phyloP scores from a whole-genome alignment of 257 asterid species.

The Solanum clarkiae region DNA sequence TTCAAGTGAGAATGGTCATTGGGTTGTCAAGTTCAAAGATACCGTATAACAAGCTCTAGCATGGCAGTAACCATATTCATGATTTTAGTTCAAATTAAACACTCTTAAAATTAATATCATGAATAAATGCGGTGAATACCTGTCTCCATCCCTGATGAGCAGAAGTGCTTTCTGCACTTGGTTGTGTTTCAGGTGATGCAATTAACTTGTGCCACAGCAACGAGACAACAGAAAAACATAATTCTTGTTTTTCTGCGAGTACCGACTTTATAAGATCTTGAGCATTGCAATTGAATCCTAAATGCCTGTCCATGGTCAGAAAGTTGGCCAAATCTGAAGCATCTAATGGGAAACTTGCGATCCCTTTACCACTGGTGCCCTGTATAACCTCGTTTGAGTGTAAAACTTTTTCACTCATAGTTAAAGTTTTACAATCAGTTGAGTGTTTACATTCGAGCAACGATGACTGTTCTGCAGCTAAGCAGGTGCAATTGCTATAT shows the following conservation, averaged over 20 bases:
- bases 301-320: slow-evolving; percentile 82
- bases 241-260: slow-evolving; percentile 76
- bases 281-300: slow-evolving; percentile 76
- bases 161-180: slow-evolving; percentile 91
- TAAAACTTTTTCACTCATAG: slow-evolving; percentile 20
- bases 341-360: slow-evolving; percentile 54
- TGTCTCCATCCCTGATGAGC: slow-evolving; percentile 99
- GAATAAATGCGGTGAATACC: slow-evolving; percentile 29
- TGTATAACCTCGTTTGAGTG: slow-evolving; percentile 22
- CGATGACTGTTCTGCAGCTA: slow-evolving; percentile 39
- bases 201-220: slow-evolving; percentile 97
- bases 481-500: slow-evolving; percentile 38
- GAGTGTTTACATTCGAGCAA: slow-evolving; percentile 22
- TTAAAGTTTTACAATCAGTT: slow-evolving; percentile 27
- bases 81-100: not conserved
- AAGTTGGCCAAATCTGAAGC: slow-evolving; percentile 95
- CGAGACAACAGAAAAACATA: slow-evolving; percentile 93
- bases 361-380: slow-evolving; percentile 41
- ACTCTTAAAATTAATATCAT: not conserved
- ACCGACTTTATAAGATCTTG: slow-evolving; percentile 71
- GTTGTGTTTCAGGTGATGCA: slow-evolving; percentile 87
- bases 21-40: not conserved
- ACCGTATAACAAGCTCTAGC: not conserved
- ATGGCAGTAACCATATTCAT: not conserved
- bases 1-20: not conserved